Percentiles rank a stretch among this genome's conserved stretches.
These are phyloP conservation scores for Suillus paluster DNA, from an alignment of 768 basidiomycete genomes.

Conservation along the genomic window DNA sequence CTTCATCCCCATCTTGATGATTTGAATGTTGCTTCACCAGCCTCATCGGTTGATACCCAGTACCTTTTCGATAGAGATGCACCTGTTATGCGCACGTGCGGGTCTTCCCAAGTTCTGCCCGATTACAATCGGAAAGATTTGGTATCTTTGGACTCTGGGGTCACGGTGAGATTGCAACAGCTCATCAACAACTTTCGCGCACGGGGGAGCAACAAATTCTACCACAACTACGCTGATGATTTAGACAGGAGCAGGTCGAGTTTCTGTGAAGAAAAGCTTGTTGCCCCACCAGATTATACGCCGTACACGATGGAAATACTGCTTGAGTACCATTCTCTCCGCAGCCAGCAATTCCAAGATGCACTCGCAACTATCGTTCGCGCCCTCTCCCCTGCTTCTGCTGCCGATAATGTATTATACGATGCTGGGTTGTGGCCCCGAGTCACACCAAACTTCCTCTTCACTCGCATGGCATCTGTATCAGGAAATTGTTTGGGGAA, in stretches of 20 bases:
- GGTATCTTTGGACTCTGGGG: neutral
- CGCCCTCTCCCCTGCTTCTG: conserved; percentile 18
- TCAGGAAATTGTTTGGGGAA: conserved; percentile 18
- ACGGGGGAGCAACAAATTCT: conserved; percentile 13
- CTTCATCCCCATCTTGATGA: neutral
- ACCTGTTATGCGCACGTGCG: neutral
- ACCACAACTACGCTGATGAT: conserved; percentile 16
- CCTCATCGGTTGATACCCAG: neutral
- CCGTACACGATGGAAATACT: conserved; percentile 11
- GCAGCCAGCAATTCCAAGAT: conserved; percentile 10
- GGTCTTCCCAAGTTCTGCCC: neutral
- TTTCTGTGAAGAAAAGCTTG: conserved; percentile 8
- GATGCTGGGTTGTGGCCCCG: conserved; percentile 43
- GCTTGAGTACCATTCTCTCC: conserved; percentile 12
- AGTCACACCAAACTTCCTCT: conserved; percentile 33
- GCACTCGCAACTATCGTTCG: conserved; percentile 3
- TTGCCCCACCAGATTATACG: neutral
- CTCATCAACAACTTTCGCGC: conserved; percentile 11
- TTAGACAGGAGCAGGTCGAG: conserved; percentile 16
- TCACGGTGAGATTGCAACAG: conserved; percentile 2
- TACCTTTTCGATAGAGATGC: conserved; percentile 11
- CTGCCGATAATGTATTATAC: conserved; percentile 21
- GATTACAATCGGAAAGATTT: neutral
- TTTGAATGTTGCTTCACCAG: neutral
- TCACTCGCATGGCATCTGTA: conserved; percentile 34